Percentiles rank a stretch among this genome's conserved stretches.
These are phyloP conservation scores for Solanum clarkiae DNA, from an alignment of 257 asterid species.

Conservation along the genomic window DNA sequence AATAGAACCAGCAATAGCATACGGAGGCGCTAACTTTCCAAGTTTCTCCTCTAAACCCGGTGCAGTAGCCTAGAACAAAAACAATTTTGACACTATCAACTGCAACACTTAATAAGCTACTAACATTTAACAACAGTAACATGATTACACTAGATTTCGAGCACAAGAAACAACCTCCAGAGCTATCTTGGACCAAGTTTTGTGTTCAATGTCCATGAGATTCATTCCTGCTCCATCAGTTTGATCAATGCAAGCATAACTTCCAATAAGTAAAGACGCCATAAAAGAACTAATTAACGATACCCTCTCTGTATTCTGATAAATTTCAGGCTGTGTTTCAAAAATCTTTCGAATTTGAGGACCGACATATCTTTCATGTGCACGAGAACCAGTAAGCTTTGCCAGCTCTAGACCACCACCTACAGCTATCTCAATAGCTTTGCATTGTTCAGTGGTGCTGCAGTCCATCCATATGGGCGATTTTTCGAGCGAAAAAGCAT, in stretches of 20 bases:
- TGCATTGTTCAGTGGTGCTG: constrained; percentile 77
- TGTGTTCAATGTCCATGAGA: constrained; percentile 73
- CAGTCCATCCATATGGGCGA: constrained; percentile 97
- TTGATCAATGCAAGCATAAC: constrained; percentile 81
- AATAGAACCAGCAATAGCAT: constrained; percentile 64
- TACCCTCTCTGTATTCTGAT: constrained; percentile 61
- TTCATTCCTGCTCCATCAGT: constrained; percentile 99
- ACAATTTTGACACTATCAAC: neutral
- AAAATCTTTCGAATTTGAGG: constrained; percentile 75
- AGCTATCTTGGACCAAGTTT: constrained; percentile 54
- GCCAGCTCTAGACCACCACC: constrained; percentile 83
- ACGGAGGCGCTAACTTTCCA: constrained; percentile 76
- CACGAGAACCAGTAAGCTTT: constrained; percentile 73
- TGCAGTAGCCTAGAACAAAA: constrained; percentile 54
- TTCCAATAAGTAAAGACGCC: constrained; percentile 71
- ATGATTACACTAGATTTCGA: neutral
- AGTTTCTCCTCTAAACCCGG: constrained; percentile 77
- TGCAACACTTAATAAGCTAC: neutral
- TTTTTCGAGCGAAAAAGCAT: constrained; percentile 59
- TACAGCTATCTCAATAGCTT: constrained; percentile 58
- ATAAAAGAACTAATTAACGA: constrained; percentile 83
- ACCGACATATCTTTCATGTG: constrained; percentile 76
- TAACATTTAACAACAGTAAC: neutral
- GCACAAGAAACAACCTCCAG: constrained; percentile 42
- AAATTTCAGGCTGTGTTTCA: constrained; percentile 61